Evolutionary conservation across 2,329 filamentous ascomycete genomes (phyloP), one percentile per base, ranked within the genome.

Genomic region (Pleoardoris graminearum): DNA sequence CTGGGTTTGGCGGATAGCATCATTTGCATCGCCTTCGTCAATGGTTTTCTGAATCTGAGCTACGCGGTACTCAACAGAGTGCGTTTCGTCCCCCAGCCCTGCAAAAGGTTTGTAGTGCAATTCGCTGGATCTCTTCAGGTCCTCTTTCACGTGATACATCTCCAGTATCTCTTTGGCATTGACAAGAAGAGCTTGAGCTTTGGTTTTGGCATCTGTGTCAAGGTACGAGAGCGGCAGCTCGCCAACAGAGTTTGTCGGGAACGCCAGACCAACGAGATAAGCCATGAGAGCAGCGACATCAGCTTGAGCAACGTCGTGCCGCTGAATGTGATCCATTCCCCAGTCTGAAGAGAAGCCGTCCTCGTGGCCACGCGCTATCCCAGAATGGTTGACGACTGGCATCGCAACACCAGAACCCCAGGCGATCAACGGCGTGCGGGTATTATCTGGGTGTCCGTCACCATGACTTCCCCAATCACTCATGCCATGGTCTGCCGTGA

Each of bases 401-500:
- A 83, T 82, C 3, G 91, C 91, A 33, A 97, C 84, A 7, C 94
- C 94, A 48, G 94, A 91, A 10, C 94, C 94, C 94, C 94, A 99
- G 2, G 83, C 86, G 61, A 99, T 90, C 27, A 99, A 78, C 0
- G 94, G 94, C 0, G 94, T 99, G 45, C 94, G 85, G 3, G 94
- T 99, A 66, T 97, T 99, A 72, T 99, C 90, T 0, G 94, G 94
- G 74, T 99, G 92, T 7, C 94, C 94, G 72, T 99, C 94, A 32
- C 95, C 95, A 71, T 99, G 95, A 63, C 92, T 97, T n/a, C 95
- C 94, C 87, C 89, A 97, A 74, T 99, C 94, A 68, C 91, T 97
- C 94, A 99, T 99, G 16, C 94, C 94, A 72, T 99, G 94, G 68
- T 99, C 94, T 7, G 94, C 94, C 1, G 95, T 99, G 70, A 99